Percentiles rank a stretch among this genome's conserved stretches.
phyloP scores from a whole-genome alignment of 495 filamentous ascomycete species.

The Penicillium soppii region DNA sequence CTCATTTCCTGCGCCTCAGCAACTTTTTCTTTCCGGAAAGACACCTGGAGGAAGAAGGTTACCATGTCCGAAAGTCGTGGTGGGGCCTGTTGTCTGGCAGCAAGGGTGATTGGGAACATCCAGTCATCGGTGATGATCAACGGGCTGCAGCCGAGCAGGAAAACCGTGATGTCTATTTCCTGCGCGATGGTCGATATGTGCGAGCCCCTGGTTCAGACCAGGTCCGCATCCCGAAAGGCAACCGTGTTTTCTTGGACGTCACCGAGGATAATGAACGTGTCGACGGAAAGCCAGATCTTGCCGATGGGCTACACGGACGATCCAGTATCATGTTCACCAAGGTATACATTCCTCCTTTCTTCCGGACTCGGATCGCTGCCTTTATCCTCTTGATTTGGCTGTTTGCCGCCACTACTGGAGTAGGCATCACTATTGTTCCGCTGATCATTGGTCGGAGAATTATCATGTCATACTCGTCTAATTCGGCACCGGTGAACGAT shows the following conservation, averaged over 20 bases:
- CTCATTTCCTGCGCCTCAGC: constrained; percentile 73
- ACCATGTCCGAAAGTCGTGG: constrained; percentile 57
- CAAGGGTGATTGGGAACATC: constrained; percentile 49
- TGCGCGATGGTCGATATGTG: constrained; percentile 79
- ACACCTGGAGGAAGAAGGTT: constrained; percentile 78
- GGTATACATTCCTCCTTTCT: constrained; percentile 87
- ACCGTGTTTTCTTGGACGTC: constrained; percentile 76
- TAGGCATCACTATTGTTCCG: constrained; percentile 84
- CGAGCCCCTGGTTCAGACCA: constrained; percentile 89
- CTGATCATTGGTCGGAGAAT: constrained; percentile 79
- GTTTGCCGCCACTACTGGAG: constrained; percentile 91
- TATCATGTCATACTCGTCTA: constrained; percentile 65
- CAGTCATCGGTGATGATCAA: constrained; percentile 41
- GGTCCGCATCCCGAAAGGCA: constrained; percentile 86
- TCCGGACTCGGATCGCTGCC: constrained; percentile 72
- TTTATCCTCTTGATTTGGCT: constrained; percentile 92
- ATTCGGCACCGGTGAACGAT: constrained; percentile 76
- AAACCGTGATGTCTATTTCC: constrained; percentile 51
- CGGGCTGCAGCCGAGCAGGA: constrained; percentile 32
- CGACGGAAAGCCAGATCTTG: constrained; percentile 59
- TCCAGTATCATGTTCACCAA: constrained; percentile 67
- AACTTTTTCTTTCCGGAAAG: constrained; percentile 91
- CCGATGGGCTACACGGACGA: constrained; percentile 64
- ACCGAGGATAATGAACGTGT: constrained; percentile 64
- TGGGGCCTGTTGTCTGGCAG: constrained; percentile 42